Conservation (phyloP, 2,329 filamentous ascomycete genomes). For the Drechslerella dactyloides region DNA sequence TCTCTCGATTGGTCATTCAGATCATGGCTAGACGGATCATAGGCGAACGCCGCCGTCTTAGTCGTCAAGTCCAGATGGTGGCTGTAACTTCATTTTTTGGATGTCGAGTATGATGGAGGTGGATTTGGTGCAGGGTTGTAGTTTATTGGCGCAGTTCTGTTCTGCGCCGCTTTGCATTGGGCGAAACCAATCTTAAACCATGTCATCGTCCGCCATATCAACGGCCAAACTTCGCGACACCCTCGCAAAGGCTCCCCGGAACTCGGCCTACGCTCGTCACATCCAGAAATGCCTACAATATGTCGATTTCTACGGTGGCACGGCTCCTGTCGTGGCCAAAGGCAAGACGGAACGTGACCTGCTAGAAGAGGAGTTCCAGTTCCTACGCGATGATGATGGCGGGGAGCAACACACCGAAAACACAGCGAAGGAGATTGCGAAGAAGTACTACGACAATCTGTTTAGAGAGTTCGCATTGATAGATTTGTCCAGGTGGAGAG, state of each 20-base stretch:
- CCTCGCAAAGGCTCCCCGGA: slow-evolving; percentile 49
- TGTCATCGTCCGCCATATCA: slow-evolving; percentile 11
- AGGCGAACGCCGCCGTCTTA: no score
- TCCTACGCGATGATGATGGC: slow-evolving; percentile 53
- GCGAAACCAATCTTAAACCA: slow-evolving; percentile 12
- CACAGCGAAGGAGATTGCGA: slow-evolving; percentile 52
- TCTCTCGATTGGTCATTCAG: no score
- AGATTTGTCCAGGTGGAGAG: slow-evolving; percentile 53
- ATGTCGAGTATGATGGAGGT: no score
- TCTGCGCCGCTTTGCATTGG: background rate
- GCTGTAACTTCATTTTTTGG: no score
- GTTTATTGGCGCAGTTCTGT: background rate
- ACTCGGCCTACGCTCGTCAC: slow-evolving; percentile 55
- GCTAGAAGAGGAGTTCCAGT: slow-evolving; percentile 54
- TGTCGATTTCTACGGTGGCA: slow-evolving; percentile 53
- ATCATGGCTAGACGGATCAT: no score
- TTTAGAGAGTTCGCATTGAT: slow-evolving; percentile 55
- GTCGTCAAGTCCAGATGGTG: no score
- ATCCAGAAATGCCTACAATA: slow-evolving; percentile 54
- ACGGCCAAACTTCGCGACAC: slow-evolving; percentile 44
- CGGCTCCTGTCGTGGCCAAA: slow-evolving; percentile 42
- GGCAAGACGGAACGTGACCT: slow-evolving; percentile 54
- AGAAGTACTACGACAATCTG: slow-evolving; percentile 54
- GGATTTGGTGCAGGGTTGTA: background rate
- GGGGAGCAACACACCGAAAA: slow-evolving; percentile 3